phyloP scores from a whole-genome alignment of 805 yeast species.

The Myxozyma melibiosi region DNA sequence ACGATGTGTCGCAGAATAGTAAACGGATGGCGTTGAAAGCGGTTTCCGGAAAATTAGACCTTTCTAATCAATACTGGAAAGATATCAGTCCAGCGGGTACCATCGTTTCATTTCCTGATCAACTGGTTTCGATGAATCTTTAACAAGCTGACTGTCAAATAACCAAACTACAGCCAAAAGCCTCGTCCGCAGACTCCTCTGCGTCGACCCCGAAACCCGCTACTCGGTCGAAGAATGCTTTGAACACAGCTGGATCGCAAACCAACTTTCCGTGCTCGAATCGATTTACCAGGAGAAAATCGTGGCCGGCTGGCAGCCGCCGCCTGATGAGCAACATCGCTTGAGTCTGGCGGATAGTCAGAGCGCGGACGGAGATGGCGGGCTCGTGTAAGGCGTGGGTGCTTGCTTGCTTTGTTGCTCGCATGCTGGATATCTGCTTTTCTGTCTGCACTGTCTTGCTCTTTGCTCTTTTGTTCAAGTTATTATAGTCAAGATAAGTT shows the following conservation, averaged over 20 bases:
- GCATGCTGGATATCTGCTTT: neutral
- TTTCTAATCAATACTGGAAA: slow-evolving; percentile 49
- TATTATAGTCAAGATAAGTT: too few relatives aligned
- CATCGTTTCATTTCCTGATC: neutral
- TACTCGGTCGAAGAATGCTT: slow-evolving; percentile 47
- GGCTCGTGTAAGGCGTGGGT: neutral
- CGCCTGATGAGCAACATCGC: neutral
- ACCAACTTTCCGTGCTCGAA: slow-evolving; percentile 41
- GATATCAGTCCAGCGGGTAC: slow-evolving; percentile 38
- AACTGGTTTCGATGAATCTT: neutral
- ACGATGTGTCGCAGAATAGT: slow-evolving; percentile 49
- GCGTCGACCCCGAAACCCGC: slow-evolving; percentile 46
- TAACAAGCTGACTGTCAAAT: neutral
- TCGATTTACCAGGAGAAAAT: slow-evolving; percentile 41
- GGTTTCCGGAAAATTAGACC: slow-evolving; percentile 46
- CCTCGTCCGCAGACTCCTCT: slow-evolving; percentile 49
- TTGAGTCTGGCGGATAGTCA: slow-evolving; percentile 6
- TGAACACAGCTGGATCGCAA: slow-evolving; percentile 54
- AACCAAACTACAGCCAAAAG: slow-evolving; percentile 47
- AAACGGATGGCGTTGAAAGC: slow-evolving; percentile 49
- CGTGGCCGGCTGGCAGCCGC: slow-evolving; percentile 23
- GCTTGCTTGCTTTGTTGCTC: neutral
- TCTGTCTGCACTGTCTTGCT: neutral
- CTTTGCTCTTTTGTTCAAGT: too few relatives aligned
- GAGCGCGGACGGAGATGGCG: neutral